Evolutionary conservation across 140 eudicot species (phyloP).

Genomic region (Bidens hawaiensis): DNA sequence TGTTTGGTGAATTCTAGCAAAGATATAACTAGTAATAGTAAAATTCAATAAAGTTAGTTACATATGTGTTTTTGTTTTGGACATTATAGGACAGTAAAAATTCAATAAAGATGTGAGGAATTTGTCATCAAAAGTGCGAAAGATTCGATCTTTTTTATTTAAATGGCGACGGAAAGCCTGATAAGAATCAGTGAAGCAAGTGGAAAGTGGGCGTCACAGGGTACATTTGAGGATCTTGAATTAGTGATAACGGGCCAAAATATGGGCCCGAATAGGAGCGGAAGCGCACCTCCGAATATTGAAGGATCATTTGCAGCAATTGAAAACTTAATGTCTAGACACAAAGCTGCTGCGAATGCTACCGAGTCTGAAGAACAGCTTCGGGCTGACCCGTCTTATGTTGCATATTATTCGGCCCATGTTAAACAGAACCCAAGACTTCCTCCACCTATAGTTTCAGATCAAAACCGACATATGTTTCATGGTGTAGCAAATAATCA

Average conservation of each 20-base stretch:
- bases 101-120: slow-evolving; percentile 14
- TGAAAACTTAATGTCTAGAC: slow-evolving; percentile 47
- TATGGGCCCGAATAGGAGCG: slow-evolving; percentile 58
- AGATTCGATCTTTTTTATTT: slow-evolving; percentile 12
- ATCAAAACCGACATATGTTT: slow-evolving; percentile 44
- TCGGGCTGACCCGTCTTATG: slow-evolving; percentile 56
- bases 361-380: slow-evolving; percentile 45
- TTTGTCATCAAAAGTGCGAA: background rate
- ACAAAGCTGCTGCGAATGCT: slow-evolving; percentile 29
- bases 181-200: slow-evolving; percentile 49
- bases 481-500: slow-evolving; percentile 32
- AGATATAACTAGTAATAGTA: slow-evolving; percentile 5
- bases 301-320: slow-evolving; percentile 81
- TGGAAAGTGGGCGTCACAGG: slow-evolving; percentile 51
- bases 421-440: slow-evolving; percentile 61
- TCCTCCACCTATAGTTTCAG: slow-evolving; percentile 51
- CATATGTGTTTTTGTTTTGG: slow-evolving; percentile 13
- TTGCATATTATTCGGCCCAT: slow-evolving; percentile 42
- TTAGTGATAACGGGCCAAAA: slow-evolving; percentile 45
- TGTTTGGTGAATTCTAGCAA: background rate
- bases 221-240: slow-evolving; percentile 55
- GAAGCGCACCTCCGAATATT: slow-evolving; percentile 86
- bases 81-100: background rate
- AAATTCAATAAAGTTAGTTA: background rate
- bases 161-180: slow-evolving; percentile 85